Conservation (phyloP, 148 eudicot species). For the Euryodendron excelsum region DNA sequence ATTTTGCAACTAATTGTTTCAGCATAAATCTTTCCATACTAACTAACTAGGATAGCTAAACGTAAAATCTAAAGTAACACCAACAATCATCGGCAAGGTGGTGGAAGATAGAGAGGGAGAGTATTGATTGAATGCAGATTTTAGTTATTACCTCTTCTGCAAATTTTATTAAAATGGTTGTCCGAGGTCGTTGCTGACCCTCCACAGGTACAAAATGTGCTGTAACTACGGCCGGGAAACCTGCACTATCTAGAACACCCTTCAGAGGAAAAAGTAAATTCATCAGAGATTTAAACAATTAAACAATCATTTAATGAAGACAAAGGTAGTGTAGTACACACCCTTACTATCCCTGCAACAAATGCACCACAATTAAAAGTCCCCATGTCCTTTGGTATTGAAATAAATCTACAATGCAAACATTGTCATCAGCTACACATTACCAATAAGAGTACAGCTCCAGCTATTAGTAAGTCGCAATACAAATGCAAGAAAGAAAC, state of each 20-base stretch:
- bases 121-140: background rate
- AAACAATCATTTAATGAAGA: background rate
- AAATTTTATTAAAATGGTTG: conserved; percentile 95
- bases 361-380: conserved; percentile 98
- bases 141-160: conserved; percentile 78
- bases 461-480: background rate
- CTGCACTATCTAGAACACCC: conserved; percentile 97
- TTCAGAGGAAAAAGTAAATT: conserved; percentile 31
- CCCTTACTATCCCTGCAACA: conserved; percentile 99
- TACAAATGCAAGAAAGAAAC: background rate
- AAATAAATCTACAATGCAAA: conserved; percentile 64
- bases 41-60: background rate
- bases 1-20: background rate
- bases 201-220: conserved; percentile 99
- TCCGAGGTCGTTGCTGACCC: conserved; percentile 90
- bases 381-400: conserved; percentile 99
- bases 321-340: conserved; percentile 29
- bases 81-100: background rate
- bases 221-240: conserved; percentile 97
- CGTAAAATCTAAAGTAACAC: background rate
- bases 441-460: background rate
- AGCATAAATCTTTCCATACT: background rate
- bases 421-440: background rate
- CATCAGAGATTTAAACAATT: conserved; percentile 10
- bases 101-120: background rate